These are phyloP conservation scores for Barnettozyma siamensis DNA, from an alignment of 805 yeast species.

Conservation along the genomic window DNA sequence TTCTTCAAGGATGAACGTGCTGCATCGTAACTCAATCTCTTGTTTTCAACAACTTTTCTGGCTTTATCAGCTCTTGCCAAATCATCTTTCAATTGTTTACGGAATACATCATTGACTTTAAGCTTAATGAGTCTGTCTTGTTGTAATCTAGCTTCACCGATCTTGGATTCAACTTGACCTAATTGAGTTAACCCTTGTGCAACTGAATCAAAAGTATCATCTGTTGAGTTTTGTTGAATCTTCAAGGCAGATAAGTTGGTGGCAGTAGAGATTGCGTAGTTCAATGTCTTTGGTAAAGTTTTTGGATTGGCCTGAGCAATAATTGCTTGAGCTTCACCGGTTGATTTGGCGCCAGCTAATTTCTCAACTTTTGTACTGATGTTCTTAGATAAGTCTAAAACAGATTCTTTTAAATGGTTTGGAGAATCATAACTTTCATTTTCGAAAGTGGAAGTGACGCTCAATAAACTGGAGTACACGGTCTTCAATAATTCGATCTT, in stretches of 20 bases:
- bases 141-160: slow-evolving; percentile 76
- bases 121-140: slow-evolving; percentile 71
- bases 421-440: slow-evolving; percentile 83
- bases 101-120: slow-evolving; percentile 63
- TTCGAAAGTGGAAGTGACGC: slow-evolving; percentile 54
- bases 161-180: slow-evolving; percentile 63
- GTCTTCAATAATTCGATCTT: slow-evolving; percentile 68
- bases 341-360: slow-evolving; percentile 65
- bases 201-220: slow-evolving; percentile 44
- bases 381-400: slow-evolving; percentile 63
- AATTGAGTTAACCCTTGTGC: slow-evolving; percentile 60
- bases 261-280: slow-evolving; percentile 77
- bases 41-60: slow-evolving; percentile 70
- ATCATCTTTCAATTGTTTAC: slow-evolving; percentile 53
- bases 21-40: slow-evolving; percentile 73
- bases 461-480: slow-evolving; percentile 53
- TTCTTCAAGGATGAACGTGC: slow-evolving; percentile 51
- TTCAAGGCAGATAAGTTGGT: slow-evolving; percentile 41
- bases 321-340: slow-evolving; percentile 80
- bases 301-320: slow-evolving; percentile 46
- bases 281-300: slow-evolving; percentile 67
- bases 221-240: slow-evolving; percentile 26
- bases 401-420: slow-evolving; percentile 64
- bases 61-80: slow-evolving; percentile 60
- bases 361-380: slow-evolving; percentile 59